A percentile compares a stretch with the other conserved stretches of the same genome.
Evolutionary conservation across 805 yeast species (phyloP).

Genomic region (Priceomyces medius): DNA sequence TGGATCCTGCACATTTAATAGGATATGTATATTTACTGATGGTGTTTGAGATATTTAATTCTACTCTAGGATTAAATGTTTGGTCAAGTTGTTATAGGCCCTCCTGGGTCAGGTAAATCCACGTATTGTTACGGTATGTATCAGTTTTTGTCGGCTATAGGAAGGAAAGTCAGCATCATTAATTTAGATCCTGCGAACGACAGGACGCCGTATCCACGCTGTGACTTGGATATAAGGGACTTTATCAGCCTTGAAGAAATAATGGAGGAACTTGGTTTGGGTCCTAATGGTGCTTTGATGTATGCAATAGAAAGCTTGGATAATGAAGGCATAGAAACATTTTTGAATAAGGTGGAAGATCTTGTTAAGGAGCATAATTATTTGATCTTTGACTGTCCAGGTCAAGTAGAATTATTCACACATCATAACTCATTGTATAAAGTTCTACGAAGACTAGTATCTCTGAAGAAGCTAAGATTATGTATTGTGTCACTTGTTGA

Average conservation of each 20-base stretch:
- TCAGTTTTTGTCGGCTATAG: conserved; percentile 92
- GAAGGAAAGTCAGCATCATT: conserved; percentile 79
- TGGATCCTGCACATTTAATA: conserved; percentile 1
- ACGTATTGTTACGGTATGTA: conserved; percentile 91
- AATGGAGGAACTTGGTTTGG: conserved; percentile 83
- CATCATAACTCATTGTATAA: conserved; percentile 72
- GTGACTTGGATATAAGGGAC: conserved; percentile 76
- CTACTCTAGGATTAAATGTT: conserved; percentile 39
- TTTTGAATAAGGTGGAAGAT: conserved; percentile 54
- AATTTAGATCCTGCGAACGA: conserved; percentile 95
- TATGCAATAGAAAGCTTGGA: conserved; percentile 52
- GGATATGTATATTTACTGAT: conserved; percentile 15
- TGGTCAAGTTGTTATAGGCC: conserved; percentile 94
- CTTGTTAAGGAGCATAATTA: conserved; percentile 58
- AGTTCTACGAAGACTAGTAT: conserved; percentile 61
- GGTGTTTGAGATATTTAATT: not conserved
- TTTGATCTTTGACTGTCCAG: conserved; percentile 86
- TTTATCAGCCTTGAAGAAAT: conserved; percentile 73
- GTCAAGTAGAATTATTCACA: conserved; percentile 94
- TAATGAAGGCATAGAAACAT: conserved; percentile 42
- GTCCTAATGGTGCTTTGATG: conserved; percentile 92
- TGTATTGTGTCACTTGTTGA: conserved; percentile 88
- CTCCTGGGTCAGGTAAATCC: conserved; percentile 97
- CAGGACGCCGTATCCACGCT: conserved; percentile 57
- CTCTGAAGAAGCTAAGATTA: conserved; percentile 61